Evolutionary conservation across 495 filamentous ascomycete species (phyloP).

Genomic region (Cercophora samala): DNA sequence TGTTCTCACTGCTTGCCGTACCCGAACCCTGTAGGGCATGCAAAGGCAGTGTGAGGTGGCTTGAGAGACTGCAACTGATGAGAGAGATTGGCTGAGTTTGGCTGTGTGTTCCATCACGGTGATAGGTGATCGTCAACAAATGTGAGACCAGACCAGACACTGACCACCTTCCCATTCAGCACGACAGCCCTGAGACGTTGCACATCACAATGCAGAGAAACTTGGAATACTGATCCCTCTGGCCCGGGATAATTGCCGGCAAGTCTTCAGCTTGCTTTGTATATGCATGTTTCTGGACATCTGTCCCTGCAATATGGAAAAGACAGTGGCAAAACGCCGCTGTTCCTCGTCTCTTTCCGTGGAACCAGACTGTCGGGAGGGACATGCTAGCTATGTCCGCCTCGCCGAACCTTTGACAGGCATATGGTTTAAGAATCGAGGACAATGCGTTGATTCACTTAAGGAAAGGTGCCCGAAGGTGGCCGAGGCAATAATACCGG

Average conservation of each 20-base stretch:
- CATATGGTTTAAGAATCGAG: background rate
- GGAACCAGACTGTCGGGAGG: constrained; percentile 1
- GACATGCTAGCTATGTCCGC: background rate
- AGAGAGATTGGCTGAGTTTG: background rate
- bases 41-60: background rate
- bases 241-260: background rate
- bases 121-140: background rate
- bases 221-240: background rate
- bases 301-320: background rate
- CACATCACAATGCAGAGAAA: background rate
- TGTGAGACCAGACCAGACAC: background rate
- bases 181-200: background rate
- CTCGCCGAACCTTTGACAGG: background rate
- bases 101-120: background rate
- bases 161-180: background rate
- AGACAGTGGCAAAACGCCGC: background rate
- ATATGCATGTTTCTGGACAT: background rate
- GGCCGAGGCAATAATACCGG: background rate
- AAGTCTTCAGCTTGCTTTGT: background rate
- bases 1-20: background rate
- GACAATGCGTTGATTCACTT: background rate
- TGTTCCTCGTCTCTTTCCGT: background rate
- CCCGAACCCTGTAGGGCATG: background rate
- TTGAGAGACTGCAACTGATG: background rate
- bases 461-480: background rate